phyloP scores from a whole-genome alignment of 2,329 filamentous ascomycete genomes.

The Daldinia sp. region DNA sequence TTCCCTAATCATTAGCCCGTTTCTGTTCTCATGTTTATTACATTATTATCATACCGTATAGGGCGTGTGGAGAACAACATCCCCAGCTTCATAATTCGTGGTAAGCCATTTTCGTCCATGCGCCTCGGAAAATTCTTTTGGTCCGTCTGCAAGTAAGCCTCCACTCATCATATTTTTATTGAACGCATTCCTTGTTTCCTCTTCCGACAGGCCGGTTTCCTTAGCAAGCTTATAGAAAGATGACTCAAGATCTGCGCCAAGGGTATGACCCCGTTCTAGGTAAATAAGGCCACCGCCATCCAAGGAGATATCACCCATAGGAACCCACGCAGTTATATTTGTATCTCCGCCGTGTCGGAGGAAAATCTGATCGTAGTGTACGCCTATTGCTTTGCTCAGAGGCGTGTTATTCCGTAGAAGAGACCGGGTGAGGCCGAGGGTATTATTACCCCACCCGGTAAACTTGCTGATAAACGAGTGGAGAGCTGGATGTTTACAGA shows the following conservation, averaged over 20 bases:
- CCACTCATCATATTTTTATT: constrained; percentile 71
- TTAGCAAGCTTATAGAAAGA: constrained; percentile 48
- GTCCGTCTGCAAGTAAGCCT: constrained; percentile 64
- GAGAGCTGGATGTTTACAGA: constrained; percentile 66
- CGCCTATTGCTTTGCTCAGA: constrained; percentile 67
- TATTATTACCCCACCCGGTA: constrained; percentile 65
- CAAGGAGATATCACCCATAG: constrained; percentile 65
- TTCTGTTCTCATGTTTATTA: no score
- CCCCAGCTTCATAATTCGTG: constrained; percentile 56
- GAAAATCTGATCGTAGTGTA: constrained; percentile 72
- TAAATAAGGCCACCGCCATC: constrained; percentile 71
- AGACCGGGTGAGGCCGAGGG: constrained; percentile 60
- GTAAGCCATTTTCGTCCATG: constrained; percentile 53
- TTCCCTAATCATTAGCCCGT: constrained; percentile 43
- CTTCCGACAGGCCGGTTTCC: constrained; percentile 62
- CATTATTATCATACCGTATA: constrained; percentile 49
- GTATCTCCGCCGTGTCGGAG: constrained; percentile 66
- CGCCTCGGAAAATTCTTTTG: constrained; percentile 53
- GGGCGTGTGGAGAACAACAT: constrained; percentile 56
- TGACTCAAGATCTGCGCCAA: constrained; percentile 65
- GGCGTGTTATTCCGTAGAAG: constrained; percentile 69
- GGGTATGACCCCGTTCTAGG: constrained; percentile 60
- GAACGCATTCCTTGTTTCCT: constrained; percentile 64
- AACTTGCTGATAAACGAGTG: constrained; percentile 63
- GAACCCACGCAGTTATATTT: constrained; percentile 68